Evolutionary conservation across 305 asterid species (phyloP), one percentile per base, ranked within the genome.

Genomic region (Andrographis paniculata): DNA sequence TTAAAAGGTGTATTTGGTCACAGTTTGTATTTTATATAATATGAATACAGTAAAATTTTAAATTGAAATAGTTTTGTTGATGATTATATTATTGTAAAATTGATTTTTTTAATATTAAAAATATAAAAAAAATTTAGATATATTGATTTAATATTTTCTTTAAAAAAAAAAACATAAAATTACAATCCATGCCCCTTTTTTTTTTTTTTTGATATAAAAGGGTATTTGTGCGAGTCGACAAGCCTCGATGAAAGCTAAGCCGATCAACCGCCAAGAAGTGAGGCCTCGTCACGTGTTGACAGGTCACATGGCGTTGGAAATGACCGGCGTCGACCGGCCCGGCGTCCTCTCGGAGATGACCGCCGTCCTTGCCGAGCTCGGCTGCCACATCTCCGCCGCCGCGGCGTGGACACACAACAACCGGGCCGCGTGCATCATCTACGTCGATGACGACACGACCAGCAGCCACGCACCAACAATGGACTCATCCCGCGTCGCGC

Each of bases 291-390:
- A 69, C 14, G 55, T 71, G 42, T 55, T 63, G 4, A 53, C 68
- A 4, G 87, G 75, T 36, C 69, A 70, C 50, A 69, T 79, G 48
- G 81, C 84, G 5, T 68, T 89, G 18, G 98, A 89, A 74, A 86
- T 89, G 82, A 82, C 92, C 0, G 96, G 81, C 19, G 64, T 56
- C 30, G 96, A 89, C 58, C 52, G 86, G 52, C 96, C 98, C 0
- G 98, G 98, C 1, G 43, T 89, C 5, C 70, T 89, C 84, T 89
- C 98, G 0, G 98, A 82, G 55, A 86, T 89, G 60, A 72, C 95
- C 0, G 96, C 94, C 0, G 94, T 73, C 15, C 52, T 89, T 14
- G 73, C 88, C 6, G 92, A 68, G 61, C 68, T 82, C 63, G 88
- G 82, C 14, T 89, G 96, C 81, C 91, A 73, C 27, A 63, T 89